Conservation (phyloP, 1,284 basidiomycete genomes). For the Cutaneotrichosporon sp. region DNA sequence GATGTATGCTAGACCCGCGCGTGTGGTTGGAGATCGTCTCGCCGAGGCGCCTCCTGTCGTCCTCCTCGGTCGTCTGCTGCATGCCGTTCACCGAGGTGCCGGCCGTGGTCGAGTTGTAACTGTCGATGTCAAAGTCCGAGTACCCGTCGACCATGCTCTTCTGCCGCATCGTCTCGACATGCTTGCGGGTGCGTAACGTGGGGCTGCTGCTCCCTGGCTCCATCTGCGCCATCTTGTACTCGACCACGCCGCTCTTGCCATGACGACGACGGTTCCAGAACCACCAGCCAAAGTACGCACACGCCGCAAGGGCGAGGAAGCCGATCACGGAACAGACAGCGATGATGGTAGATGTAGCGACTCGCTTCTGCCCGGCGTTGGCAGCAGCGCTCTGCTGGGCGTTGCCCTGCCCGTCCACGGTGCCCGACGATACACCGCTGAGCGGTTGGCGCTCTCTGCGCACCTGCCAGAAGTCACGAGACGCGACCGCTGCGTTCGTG, state of each 20-base stretch:
- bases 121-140: slow-evolving; percentile 47
- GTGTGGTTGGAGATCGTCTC: slow-evolving; percentile 16
- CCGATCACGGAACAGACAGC: slow-evolving; percentile 45
- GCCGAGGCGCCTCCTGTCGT: slow-evolving; percentile 13
- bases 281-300: slow-evolving; percentile 50
- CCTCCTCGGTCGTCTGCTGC: slow-evolving; percentile 34
- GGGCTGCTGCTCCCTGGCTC: slow-evolving; percentile 28
- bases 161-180: slow-evolving; percentile 43
- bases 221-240: slow-evolving; percentile 26
- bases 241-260: slow-evolving; percentile 41
- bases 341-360: slow-evolving; percentile 42
- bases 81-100: slow-evolving; percentile 39
- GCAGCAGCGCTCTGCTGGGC: slow-evolving; percentile 13
- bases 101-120: slow-evolving; percentile 40
- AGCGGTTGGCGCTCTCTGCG: slow-evolving; percentile 42
- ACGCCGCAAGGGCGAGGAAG: slow-evolving; percentile 46
- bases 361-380: slow-evolving; percentile 17
- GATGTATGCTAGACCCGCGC: slow-evolving; percentile 20
- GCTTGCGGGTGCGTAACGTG: slow-evolving; percentile 43
- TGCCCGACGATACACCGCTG: slow-evolving; percentile 29
- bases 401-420: neutral
- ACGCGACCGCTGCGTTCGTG: slow-evolving; percentile 44
- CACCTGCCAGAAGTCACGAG: slow-evolving; percentile 52
- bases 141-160: slow-evolving; percentile 53
- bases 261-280: slow-evolving; percentile 50